Percentiles rank a stretch among this genome's conserved stretches.
Evolutionary conservation across 1,284 basidiomycete species (phyloP).

Genomic region (Puccinia novopanici): DNA sequence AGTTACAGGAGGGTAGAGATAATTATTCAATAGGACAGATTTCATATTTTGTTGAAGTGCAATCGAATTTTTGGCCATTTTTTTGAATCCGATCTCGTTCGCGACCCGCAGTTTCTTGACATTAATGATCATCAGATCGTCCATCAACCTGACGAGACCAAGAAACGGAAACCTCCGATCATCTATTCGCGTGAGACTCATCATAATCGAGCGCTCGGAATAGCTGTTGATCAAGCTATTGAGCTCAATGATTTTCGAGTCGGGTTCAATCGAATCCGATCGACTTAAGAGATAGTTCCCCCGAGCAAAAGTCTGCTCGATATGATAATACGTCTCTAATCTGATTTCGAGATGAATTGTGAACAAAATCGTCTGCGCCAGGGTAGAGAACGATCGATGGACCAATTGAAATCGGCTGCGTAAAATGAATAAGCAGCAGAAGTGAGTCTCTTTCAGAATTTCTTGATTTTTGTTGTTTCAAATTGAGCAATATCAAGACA

Average conservation of each 20-base stretch:
- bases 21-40: constrained; percentile 62
- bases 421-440: constrained; percentile 24
- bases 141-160: constrained; percentile 83
- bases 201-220: constrained; percentile 72
- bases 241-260: constrained; percentile 83
- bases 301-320: constrained; percentile 63
- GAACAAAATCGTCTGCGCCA: constrained; percentile 81
- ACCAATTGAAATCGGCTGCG: constrained; percentile 82
- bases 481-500: not conserved
- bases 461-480: not conserved
- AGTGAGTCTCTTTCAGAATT: not conserved
- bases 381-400: constrained; percentile 81
- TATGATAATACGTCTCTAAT: constrained; percentile 77
- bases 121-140: constrained; percentile 75
- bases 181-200: constrained; percentile 65
- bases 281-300: constrained; percentile 55
- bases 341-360: constrained; percentile 87
- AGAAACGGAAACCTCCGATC: constrained; percentile 68
- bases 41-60: constrained; percentile 91
- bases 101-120: constrained; percentile 72
- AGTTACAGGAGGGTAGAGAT: constrained; percentile 49
- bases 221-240: constrained; percentile 74
- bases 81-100: constrained; percentile 78
- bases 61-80: constrained; percentile 85
- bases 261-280: constrained; percentile 79